Evolutionary conservation across 371 early-diverging fungal genomes (phyloP), one percentile per base, ranked within the genome.

Genomic region (Sporodiniella umbellata): DNA sequence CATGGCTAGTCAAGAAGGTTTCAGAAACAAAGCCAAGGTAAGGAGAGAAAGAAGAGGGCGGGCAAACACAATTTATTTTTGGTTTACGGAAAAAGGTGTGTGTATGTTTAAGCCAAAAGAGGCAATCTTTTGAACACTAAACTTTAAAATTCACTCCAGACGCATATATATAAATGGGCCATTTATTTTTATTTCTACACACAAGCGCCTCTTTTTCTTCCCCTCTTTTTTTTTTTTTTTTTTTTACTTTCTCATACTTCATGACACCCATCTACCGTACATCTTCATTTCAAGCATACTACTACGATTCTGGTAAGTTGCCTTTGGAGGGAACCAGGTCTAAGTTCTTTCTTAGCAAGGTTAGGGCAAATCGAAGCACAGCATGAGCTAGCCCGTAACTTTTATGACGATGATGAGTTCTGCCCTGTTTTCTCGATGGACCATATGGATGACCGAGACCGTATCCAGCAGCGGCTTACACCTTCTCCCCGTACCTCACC

Each of bases 381-480:
- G 52, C 58, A 62, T 31, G 75, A 74, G 47, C 62, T 74, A 5
- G 75, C 75, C 45, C 57, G 71, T 45, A 74, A 74, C 33, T 74
- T 74, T 35, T 74, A 74, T 40, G 75, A 74, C 51, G 75, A 74
- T 49, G 44, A 48, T 35, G 75, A 74, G 23, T 74, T 74, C 39
- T 74, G 75, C 45, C 75, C 75, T 18, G 48, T 74, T 10, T 54
- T 59, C 31, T 56, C 60, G 12, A 57, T 58, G 19, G 62, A 68
- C 42, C 62, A 62, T 18, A 35, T 53, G 31, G 75, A 70, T 31
- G 69, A 74, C 46, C 66, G 75, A 30, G 64, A 68, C 40, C 64
- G 75, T 33, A 62, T 74, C 22, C 71, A 71, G 17, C 69, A 66
- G 44, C 61, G 75, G 19, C 42, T 57, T 30, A 37, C 38, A n/a